A percentile compares a stretch with the other conserved stretches of the same genome.
Conservation (phyloP, 441 rosid species). For the Gossypium lobatum region DNA sequence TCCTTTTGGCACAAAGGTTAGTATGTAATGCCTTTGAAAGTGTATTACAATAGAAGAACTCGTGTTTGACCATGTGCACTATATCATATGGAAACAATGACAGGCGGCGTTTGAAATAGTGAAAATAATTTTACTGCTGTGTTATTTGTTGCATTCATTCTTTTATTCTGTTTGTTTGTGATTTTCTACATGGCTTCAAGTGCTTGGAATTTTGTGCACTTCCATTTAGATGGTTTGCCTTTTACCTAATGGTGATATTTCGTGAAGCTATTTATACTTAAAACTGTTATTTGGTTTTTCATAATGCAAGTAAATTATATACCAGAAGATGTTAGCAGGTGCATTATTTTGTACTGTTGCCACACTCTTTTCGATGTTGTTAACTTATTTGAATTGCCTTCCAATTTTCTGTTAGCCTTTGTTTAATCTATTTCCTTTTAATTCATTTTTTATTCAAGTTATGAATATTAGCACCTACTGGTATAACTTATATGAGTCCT, state of each 20-base stretch:
- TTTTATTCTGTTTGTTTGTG: not conserved
- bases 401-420: not conserved
- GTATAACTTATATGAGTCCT: not conserved
- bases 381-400: not conserved
- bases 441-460: not conserved
- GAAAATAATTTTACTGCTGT: not conserved
- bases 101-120: not conserved
- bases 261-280: not conserved
- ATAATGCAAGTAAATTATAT: not conserved
- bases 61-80: not conserved
- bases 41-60: not conserved
- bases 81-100: not conserved
- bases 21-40: not conserved
- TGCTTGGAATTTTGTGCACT: not conserved
- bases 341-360: not conserved
- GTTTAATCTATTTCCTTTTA: not conserved
- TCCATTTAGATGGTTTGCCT: not conserved
- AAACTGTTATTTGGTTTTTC: not conserved
- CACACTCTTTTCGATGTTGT: not conserved
- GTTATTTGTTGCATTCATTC: not conserved
- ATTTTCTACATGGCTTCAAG: not conserved
- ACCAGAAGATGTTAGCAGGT: not conserved
- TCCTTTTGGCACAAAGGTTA: slow-evolving; percentile 75
- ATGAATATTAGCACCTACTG: not conserved
- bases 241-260: not conserved